These are phyloP conservation scores for Pisolithus orientalis DNA, from an alignment of 768 basidiomycete species.

Conservation along the genomic window DNA sequence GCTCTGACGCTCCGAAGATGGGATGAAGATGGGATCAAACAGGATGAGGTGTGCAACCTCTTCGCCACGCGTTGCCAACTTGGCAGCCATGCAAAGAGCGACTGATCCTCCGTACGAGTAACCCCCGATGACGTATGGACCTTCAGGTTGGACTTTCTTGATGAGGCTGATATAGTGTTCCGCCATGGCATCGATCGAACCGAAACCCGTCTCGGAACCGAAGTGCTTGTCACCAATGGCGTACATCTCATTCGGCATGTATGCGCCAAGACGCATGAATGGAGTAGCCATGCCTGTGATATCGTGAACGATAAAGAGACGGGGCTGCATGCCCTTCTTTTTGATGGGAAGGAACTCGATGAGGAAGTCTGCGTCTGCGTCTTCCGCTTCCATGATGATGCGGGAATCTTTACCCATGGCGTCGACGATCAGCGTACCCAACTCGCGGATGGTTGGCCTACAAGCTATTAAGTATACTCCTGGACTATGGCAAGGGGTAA, in stretches of 20 bases:
- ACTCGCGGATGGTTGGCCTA: conserved; percentile 22
- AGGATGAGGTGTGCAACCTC: conserved; percentile 20
- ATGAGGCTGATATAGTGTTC: conserved; percentile 27
- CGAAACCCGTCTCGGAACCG: conserved; percentile 23
- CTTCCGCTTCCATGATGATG: conserved; percentile 25
- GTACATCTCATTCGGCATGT: conserved; percentile 28
- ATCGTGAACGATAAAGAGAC: conserved; percentile 25
- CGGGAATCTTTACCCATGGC: conserved; percentile 23
- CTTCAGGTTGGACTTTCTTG: conserved; percentile 18
- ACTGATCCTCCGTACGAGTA: conserved; percentile 26
- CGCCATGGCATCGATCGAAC: conserved; percentile 24
- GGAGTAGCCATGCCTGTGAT: conserved; percentile 28
- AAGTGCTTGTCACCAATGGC: conserved; percentile 29
- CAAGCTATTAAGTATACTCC: neutral
- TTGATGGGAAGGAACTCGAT: conserved; percentile 25
- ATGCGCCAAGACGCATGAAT: conserved; percentile 27
- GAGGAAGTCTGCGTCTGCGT: conserved; percentile 24
- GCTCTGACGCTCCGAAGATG: conserved; percentile 19
- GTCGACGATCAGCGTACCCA: conserved; percentile 21
- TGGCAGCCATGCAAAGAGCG: conserved; percentile 22
- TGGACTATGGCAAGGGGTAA: neutral
- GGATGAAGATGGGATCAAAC: conserved; percentile 27
- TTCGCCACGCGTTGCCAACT: conserved; percentile 18
- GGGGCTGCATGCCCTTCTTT: conserved; percentile 24
- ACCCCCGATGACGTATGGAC: conserved; percentile 21